Base-by-base conservation (phyloP, 257 asterid genomes). In the Penstemon eatonii region DNA sequence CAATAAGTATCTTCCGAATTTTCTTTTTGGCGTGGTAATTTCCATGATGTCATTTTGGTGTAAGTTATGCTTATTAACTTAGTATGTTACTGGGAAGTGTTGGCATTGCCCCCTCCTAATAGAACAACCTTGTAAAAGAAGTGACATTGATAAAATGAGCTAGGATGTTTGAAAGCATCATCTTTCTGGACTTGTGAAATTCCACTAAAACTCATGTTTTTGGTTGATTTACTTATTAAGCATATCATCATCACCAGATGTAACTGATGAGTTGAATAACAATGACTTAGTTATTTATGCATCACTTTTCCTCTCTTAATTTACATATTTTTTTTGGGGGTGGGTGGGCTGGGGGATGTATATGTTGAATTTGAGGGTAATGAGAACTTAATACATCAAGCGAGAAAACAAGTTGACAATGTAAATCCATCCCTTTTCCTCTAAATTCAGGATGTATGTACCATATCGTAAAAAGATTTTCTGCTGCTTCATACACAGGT, bases 401-500 rank as follows among this genome's bases (percentile, higher is more conserved):
- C 70, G 68, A 70, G 56, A 43, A 40, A 18, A 45, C 2, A 25
- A 25, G 49, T 50, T 6, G 11, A 55, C 5, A 52, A 52, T 60
- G 10, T 40, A 33, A 43, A 33, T 18, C 66, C 8, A 38, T 41
- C 44, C 39, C 15, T 56, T 43, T 57, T 19, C 37, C 57, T 59
- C 19, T 9, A 33, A 39, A 8, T 50, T 54, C 73, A 47, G 33
- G 18, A 39, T 15, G 61, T 25, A 43, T 4, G 45, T 52, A 58
- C 46, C 60, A 47, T 10, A 68, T 73, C 40, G 73, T 58, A 62
- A 5, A 71, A 62, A 53, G 77, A 57, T 58, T 60, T 40, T 37
- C 46, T 75, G 47, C 8, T 64, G 54, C 43, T 59, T 76, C 63
- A 36, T 64, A 53, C 58, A 3, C 81, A 93, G 99, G 38, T 83